These are phyloP conservation scores for Quercus parvula DNA, from an alignment of 306 rosid species.

Conservation along the genomic window DNA sequence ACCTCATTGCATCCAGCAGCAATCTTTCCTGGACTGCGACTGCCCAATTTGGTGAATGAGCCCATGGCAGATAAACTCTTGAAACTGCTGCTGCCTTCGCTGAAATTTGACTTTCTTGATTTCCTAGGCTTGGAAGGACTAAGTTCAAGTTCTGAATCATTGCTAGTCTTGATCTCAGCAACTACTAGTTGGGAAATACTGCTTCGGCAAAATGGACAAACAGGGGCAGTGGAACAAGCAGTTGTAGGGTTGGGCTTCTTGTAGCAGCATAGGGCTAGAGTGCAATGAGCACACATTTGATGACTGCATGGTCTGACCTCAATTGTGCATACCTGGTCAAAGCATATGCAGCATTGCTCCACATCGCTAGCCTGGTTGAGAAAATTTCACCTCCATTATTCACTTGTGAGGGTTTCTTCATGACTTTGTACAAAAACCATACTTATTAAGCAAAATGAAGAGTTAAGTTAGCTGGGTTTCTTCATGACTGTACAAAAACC, in stretches of 20 bases:
- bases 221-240: slow-evolving; percentile 45
- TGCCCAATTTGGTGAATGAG: slow-evolving; percentile 57
- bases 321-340: slow-evolving; percentile 81
- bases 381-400: slow-evolving; percentile 9
- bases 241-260: slow-evolving; percentile 65
- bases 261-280: slow-evolving; percentile 84
- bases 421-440: background rate
- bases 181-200: slow-evolving; percentile 57
- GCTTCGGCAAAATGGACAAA: slow-evolving; percentile 85
- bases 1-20: slow-evolving; percentile 46
- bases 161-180: slow-evolving; percentile 41
- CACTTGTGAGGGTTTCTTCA: background rate
- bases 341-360: slow-evolving; percentile 88
- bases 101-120: slow-evolving; percentile 71
- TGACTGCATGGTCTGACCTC: slow-evolving; percentile 86
- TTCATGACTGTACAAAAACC: background rate
- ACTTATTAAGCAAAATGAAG: background rate
- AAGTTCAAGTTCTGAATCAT: slow-evolving; percentile 53
- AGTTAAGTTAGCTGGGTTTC: background rate
- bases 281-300: slow-evolving; percentile 93
- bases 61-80: slow-evolving; percentile 75
- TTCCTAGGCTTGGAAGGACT: slow-evolving; percentile 66
- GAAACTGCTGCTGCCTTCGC: slow-evolving; percentile 92
- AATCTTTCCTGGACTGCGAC: slow-evolving; percentile 56
- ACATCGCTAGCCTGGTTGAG: slow-evolving; percentile 52